Evolutionary conservation across 495 filamentous ascomycete genomes (phyloP).

Genomic region (Gamarada debralockiae): DNA sequence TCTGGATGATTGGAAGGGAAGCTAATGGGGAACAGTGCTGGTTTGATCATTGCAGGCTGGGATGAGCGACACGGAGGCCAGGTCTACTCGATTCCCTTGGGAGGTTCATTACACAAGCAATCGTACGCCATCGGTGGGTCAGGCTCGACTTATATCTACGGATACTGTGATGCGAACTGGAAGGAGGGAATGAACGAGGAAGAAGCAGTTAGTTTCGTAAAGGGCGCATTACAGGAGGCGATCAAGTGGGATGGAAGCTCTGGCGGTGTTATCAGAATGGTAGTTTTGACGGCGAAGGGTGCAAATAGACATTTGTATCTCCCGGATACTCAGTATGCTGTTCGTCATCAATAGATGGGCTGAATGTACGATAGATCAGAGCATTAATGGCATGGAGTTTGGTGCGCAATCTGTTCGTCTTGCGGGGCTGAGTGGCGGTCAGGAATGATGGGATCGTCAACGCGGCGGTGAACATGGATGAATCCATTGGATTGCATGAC

Average conservation of each 20-base stretch:
- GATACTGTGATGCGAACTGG: slow-evolving; percentile 97
- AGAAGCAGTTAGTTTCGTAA: slow-evolving; percentile 91
- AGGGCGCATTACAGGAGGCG: slow-evolving; percentile 81
- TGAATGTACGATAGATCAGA: slow-evolving; percentile 21
- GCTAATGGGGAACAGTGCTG: slow-evolving; percentile 59
- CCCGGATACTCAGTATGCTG: slow-evolving; percentile 79
- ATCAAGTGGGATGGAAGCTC: slow-evolving; percentile 99
- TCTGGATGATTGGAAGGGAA: background rate
- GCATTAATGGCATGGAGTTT: slow-evolving; percentile 27
- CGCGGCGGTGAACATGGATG: slow-evolving; percentile 16
- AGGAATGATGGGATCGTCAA: background rate
- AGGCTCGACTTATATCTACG: slow-evolving; percentile 98
- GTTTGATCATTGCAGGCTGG: slow-evolving; percentile 96
- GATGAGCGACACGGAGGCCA: slow-evolving; percentile 91
- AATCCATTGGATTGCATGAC: no score
- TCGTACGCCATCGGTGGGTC: slow-evolving; percentile 94
- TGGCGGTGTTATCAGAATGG: slow-evolving; percentile 95
- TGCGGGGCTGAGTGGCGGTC: slow-evolving; percentile 12
- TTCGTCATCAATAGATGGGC: slow-evolving; percentile 24
- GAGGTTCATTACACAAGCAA: slow-evolving; percentile 97
- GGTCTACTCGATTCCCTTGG: slow-evolving; percentile 94
- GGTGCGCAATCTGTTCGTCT: background rate
- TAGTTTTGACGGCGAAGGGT: slow-evolving; percentile 85
- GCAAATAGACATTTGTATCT: slow-evolving; percentile 86
- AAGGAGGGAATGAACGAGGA: slow-evolving; percentile 90